These are phyloP conservation scores for Pichia terricola DNA, from an alignment of 1,139 yeast genomes.

Conservation along the genomic window DNA sequence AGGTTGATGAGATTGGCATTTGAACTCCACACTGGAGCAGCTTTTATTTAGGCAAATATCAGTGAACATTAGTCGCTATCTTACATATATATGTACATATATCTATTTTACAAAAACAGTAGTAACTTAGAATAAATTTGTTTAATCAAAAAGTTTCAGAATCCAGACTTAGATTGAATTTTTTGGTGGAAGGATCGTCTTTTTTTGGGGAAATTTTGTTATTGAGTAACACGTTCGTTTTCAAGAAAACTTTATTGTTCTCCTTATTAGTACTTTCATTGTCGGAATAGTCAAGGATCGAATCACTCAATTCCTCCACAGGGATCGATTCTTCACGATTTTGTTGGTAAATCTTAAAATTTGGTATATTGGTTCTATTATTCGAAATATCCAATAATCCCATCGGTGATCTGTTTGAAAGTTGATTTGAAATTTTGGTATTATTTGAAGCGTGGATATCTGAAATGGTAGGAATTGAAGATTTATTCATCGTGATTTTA, in stretches of 20 bases:
- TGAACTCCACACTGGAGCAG: too few relatives aligned
- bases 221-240: too few relatives aligned
- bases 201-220: too few relatives aligned
- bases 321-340: slow-evolving; percentile 4
- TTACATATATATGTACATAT: too few relatives aligned
- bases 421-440: background rate
- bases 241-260: too few relatives aligned
- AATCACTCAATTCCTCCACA: slow-evolving; percentile 21
- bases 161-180: slow-evolving; percentile 16
- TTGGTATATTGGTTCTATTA: background rate
- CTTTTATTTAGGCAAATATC: too few relatives aligned
- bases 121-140: too few relatives aligned
- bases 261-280: background rate
- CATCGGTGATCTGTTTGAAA: slow-evolving; percentile 3
- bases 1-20: too few relatives aligned
- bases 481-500: background rate
- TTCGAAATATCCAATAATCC: background rate
- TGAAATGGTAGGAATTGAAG: background rate
- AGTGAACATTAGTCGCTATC: too few relatives aligned
- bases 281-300: slow-evolving; percentile 21
- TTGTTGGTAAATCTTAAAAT: background rate
- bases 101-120: too few relatives aligned
- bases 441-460: background rate
- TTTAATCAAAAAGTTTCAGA: slow-evolving; percentile 18
- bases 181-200: background rate